Conservation (phyloP, 2,329 filamentous ascomycete species). For the Arthrobotrys entomopaga region DNA sequence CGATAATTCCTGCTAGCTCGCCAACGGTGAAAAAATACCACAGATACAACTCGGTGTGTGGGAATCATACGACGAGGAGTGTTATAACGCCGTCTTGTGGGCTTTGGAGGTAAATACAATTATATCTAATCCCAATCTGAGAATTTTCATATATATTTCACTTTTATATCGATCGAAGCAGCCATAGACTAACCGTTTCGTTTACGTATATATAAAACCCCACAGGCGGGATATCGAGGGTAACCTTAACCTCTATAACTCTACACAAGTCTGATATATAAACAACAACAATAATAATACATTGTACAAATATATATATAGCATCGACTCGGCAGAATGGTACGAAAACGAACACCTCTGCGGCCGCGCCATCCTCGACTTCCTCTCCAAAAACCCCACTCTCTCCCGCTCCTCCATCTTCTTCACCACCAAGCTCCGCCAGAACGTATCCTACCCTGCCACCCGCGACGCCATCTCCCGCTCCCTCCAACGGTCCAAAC, state of each 20-base stretch:
- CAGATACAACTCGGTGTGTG: slow-evolving; percentile 80
- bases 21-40: slow-evolving; percentile 75
- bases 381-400: slow-evolving; percentile 64
- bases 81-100: slow-evolving; percentile 68
- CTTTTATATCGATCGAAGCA: background rate
- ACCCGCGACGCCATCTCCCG: slow-evolving; percentile 74
- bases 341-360: slow-evolving; percentile 77
- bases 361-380: slow-evolving; percentile 72
- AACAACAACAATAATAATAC: too few species aligned
- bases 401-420: slow-evolving; percentile 76
- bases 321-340: slow-evolving; percentile 72
- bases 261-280: background rate
- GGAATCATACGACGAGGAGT: slow-evolving; percentile 73
- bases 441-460: slow-evolving; percentile 73
- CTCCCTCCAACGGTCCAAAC: slow-evolving; percentile 72
- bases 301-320: slow-evolving; percentile 47
- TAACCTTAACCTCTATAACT: background rate
- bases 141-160: background rate
- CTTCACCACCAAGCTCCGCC: slow-evolving; percentile 81
- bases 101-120: slow-evolving; percentile 68
- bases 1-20: slow-evolving; percentile 63
- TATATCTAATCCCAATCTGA: slow-evolving; percentile 56
- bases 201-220: background rate
- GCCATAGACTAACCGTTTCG: background rate
- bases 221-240: slow-evolving; percentile 55